Conservation (phyloP, 176 grass and related monocot genomes). For the Poa annua region DNA sequence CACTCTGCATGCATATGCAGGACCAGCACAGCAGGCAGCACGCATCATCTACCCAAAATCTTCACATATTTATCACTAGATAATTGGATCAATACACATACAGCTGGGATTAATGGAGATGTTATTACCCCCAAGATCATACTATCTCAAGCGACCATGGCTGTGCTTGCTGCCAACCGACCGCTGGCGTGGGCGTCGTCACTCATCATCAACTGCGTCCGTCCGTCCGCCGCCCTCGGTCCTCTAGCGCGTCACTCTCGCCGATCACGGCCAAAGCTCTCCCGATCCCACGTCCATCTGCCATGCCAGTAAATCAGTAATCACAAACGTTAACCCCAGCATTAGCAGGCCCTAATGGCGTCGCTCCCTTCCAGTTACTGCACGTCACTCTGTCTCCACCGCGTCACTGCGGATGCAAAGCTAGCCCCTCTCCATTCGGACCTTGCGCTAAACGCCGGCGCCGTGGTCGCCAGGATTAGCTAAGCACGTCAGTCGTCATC, state of each 20-base stretch:
- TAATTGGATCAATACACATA: not conserved
- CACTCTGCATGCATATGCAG: slow-evolving; percentile 1
- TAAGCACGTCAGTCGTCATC: not conserved
- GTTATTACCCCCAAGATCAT: not conserved
- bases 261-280: not conserved
- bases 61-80: not conserved
- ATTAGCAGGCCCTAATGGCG: not conserved
- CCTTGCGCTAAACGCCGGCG: not conserved
- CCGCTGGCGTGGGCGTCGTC: not conserved
- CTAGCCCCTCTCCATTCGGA: not conserved
- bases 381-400: not conserved
- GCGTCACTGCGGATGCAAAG: not conserved
- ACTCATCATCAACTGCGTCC: not conserved
- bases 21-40: not conserved
- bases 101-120: not conserved
- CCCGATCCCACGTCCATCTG: not conserved
- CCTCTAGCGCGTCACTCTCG: not conserved
- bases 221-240: slow-evolving; percentile 1
- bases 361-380: not conserved
- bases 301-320: not conserved
- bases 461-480: not conserved
- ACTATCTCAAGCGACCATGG: not conserved
- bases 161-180: not conserved
- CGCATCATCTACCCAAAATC: not conserved
- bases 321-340: not conserved